phyloP scores from a whole-genome alignment of 805 yeast genomes.

The Spathaspora sp. region DNA sequence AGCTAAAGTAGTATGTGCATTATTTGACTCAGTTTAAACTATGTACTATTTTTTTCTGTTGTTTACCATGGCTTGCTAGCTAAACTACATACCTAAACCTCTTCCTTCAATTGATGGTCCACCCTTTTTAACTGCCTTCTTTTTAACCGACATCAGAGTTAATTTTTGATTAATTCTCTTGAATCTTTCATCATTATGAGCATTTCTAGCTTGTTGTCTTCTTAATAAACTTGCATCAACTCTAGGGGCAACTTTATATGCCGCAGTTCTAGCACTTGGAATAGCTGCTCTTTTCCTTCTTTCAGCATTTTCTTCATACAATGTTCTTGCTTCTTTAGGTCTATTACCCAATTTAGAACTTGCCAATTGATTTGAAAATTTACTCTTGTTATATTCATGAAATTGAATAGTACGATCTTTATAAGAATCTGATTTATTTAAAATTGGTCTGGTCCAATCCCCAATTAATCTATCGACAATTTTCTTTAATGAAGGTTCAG shows the following conservation, averaged over 20 bases:
- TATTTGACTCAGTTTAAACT: too few relatives aligned
- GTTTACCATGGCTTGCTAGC: background rate
- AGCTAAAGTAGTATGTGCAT: too few relatives aligned
- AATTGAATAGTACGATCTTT: constrained; percentile 77
- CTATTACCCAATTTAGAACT: constrained; percentile 21
- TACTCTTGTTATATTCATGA: constrained; percentile 62
- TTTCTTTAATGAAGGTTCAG: constrained; percentile 82
- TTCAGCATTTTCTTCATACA: constrained; percentile 87
- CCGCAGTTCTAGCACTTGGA: constrained; percentile 86
- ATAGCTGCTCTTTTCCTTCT: constrained; percentile 94
- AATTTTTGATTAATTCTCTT: constrained; percentile 67
- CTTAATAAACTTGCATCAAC: constrained; percentile 51
- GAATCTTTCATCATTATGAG: constrained; percentile 71
- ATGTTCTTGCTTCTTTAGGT: constrained; percentile 45
- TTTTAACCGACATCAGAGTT: constrained; percentile 44
- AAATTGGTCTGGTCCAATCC: constrained; percentile 97
- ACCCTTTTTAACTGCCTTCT: constrained; percentile 51
- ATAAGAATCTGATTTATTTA: constrained; percentile 92
- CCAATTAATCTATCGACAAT: constrained; percentile 88
- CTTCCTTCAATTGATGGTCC: constrained; percentile 83
- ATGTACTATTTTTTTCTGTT: background rate
- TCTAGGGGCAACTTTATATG: constrained; percentile 87
- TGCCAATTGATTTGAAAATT: constrained; percentile 41
- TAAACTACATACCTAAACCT: constrained; percentile 38
- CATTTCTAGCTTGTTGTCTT: constrained; percentile 41